phyloP scores from a whole-genome alignment of 2,329 filamentous ascomycete species.

The Cercospora brassicicola region DNA sequence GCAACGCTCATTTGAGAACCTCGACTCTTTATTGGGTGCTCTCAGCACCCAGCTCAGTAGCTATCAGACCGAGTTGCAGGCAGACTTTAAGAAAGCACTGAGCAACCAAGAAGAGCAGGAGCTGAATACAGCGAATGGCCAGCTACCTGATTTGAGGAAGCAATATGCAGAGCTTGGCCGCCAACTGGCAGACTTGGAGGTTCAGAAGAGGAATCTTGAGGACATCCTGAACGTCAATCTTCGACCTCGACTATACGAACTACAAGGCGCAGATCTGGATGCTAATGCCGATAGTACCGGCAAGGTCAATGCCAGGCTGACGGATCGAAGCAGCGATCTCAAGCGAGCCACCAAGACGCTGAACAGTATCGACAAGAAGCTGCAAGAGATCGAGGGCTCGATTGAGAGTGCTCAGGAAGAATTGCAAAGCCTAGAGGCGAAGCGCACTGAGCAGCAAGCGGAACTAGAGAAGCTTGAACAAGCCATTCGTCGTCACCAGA shows the following conservation, averaged over 20 bases:
- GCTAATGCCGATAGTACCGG: slow-evolving; percentile 53
- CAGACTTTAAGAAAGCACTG: slow-evolving; percentile 90
- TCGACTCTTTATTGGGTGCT: slow-evolving; percentile 59
- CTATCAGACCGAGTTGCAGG: slow-evolving; percentile 76
- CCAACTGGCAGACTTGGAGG: slow-evolving; percentile 73
- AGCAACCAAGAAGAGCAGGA: slow-evolving; percentile 78
- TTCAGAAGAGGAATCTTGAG: slow-evolving; percentile 78
- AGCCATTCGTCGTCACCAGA: slow-evolving; percentile 81
- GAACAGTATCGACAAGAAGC: slow-evolving; percentile 65
- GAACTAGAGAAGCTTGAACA: slow-evolving; percentile 73
- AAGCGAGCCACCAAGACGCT: slow-evolving; percentile 71
- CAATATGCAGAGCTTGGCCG: slow-evolving; percentile 74
- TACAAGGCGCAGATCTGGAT: slow-evolving; percentile 75
- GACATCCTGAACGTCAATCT: slow-evolving; percentile 87
- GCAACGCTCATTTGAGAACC: slow-evolving; percentile 61
- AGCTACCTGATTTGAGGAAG: slow-evolving; percentile 71
- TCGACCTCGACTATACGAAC: slow-evolving; percentile 79
- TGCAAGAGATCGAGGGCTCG: slow-evolving; percentile 71
- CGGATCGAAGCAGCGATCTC: slow-evolving; percentile 77
- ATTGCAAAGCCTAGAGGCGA: slow-evolving; percentile 60
- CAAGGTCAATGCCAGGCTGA: slow-evolving; percentile 63
- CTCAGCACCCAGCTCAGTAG: slow-evolving; percentile 73
- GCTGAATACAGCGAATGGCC: slow-evolving; percentile 68
- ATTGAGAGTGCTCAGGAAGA: slow-evolving; percentile 62
- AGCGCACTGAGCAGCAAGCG: slow-evolving; percentile 64